phyloP scores from a whole-genome alignment of 148 eudicot species.

The Nepenthes gracilis region DNA sequence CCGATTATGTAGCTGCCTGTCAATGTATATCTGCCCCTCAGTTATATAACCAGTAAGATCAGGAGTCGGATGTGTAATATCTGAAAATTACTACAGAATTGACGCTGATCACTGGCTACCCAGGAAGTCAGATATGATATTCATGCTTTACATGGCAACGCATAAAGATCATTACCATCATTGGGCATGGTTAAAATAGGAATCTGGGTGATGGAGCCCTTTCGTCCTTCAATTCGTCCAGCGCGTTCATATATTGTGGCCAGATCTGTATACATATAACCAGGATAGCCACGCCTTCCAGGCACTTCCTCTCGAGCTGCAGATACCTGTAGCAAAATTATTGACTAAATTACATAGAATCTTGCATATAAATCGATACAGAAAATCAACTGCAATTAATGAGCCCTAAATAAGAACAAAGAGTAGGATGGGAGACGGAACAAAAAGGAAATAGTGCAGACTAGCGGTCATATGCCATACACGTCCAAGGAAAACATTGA shows the following conservation, averaged over 20 bases:
- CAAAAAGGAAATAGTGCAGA: no score
- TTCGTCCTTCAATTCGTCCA: slow-evolving; percentile 84
- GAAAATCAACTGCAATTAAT: background rate
- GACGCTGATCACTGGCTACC: background rate
- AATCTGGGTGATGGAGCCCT: slow-evolving; percentile 76
- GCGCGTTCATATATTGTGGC: slow-evolving; percentile 89
- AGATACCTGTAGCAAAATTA: slow-evolving; percentile 40
- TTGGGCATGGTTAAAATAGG: slow-evolving; percentile 84
- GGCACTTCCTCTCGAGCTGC: slow-evolving; percentile 92
- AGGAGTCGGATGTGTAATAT: slow-evolving; percentile 87
- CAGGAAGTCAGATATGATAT: background rate
- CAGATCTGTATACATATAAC: slow-evolving; percentile 86
- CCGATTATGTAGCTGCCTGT: slow-evolving; percentile 72
- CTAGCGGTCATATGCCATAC: no score
- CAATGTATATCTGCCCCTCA: slow-evolving; percentile 84
- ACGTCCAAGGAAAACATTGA: no score
- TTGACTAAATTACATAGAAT: no score
- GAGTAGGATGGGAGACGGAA: no score
- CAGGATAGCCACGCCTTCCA: slow-evolving; percentile 93
- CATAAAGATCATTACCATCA: slow-evolving; percentile 36
- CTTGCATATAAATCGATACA: background rate
- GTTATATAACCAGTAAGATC: slow-evolving; percentile 90
- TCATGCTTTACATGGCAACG: background rate
- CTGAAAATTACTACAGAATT: slow-evolving; percentile 16
- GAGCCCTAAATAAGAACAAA: background rate